These are phyloP conservation scores for Fonsecaea monophora DNA, from an alignment of 2,329 filamentous ascomycete species.

Conservation along the genomic window DNA sequence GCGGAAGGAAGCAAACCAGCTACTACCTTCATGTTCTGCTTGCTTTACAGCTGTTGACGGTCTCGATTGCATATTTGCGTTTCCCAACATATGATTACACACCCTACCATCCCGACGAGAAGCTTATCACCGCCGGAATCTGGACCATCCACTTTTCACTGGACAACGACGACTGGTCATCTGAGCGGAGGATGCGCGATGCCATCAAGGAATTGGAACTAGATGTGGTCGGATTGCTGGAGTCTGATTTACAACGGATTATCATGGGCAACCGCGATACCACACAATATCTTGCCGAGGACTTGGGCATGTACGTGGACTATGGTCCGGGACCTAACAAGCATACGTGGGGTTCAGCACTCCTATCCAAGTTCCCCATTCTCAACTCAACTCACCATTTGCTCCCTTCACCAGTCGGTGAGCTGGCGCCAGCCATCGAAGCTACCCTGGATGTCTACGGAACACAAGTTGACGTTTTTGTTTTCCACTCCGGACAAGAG, in stretches of 20 bases:
- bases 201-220: conserved; percentile 91
- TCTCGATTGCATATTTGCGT: conserved; percentile 81
- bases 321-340: conserved; percentile 98
- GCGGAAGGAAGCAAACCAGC: conserved; percentile 61
- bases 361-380: conserved; percentile 97
- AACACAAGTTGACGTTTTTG: conserved; percentile 87
- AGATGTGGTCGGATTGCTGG: conserved; percentile 94
- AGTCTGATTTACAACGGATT: conserved; percentile 92
- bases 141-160: conserved; percentile 99
- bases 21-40: conserved; percentile 76
- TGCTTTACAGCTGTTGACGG: conserved; percentile 79
- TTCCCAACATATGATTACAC: conserved; percentile 93
- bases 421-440: conserved; percentile 93
- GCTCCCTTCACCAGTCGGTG: conserved; percentile 88
- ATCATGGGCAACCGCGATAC: conserved; percentile 99
- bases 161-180: conserved; percentile 99
- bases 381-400: conserved; percentile 96
- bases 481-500: conserved; percentile 98
- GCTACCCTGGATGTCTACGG: conserved; percentile 96
- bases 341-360: conserved; percentile 93
- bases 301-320: conserved; percentile 98
- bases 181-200: conserved; percentile 90
- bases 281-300: conserved; percentile 92
- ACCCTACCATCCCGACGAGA: conserved; percentile 86
- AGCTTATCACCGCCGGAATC: conserved; percentile 89